Evolutionary conservation across 2,329 filamentous ascomycete species (phyloP).

Genomic region (Didymella glomerata): DNA sequence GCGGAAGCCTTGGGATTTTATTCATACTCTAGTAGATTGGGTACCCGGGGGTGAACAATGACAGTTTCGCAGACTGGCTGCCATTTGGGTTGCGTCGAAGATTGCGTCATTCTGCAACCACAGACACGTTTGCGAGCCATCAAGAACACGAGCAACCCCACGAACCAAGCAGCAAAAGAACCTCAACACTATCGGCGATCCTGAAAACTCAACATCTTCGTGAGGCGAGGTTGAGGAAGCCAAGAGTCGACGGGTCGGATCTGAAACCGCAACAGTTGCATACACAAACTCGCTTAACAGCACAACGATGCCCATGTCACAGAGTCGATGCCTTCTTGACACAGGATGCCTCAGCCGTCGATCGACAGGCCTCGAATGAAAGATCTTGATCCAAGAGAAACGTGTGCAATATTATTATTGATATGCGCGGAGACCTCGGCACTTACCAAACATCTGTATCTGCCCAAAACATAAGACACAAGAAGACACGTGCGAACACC

Average conservation of each 20-base stretch:
- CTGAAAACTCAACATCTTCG: neutral
- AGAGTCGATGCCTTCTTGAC: slow-evolving; percentile 25
- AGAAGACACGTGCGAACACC: too few relatives aligned
- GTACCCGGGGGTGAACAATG: too few relatives aligned
- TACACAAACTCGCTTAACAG: slow-evolving; percentile 17
- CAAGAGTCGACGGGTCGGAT: slow-evolving; percentile 6
- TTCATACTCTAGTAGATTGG: too few relatives aligned
- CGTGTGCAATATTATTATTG: neutral
- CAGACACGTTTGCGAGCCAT: neutral
- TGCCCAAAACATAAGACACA: too few relatives aligned
- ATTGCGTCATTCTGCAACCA: neutral
- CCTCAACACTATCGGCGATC: neutral
- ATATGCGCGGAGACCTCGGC: too few relatives aligned
- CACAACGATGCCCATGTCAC: slow-evolving; percentile 22
- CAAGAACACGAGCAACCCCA: neutral
- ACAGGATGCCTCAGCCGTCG: slow-evolving; percentile 30
- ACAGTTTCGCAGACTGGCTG: too few relatives aligned
- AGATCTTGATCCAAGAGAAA: neutral
- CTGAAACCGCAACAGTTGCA: slow-evolving; percentile 19
- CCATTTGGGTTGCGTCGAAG: too few relatives aligned
- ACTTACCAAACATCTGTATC: too few relatives aligned
- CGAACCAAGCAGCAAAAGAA: too few relatives aligned
- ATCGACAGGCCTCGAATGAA: slow-evolving; percentile 4
- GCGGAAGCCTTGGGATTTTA: neutral
- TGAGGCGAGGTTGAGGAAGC: slow-evolving; percentile 7